Percentiles rank a stretch among this genome's conserved stretches.
These are phyloP conservation scores for Neonectria ditissima DNA, from an alignment of 2,329 filamentous ascomycete genomes.

Conservation along the genomic window DNA sequence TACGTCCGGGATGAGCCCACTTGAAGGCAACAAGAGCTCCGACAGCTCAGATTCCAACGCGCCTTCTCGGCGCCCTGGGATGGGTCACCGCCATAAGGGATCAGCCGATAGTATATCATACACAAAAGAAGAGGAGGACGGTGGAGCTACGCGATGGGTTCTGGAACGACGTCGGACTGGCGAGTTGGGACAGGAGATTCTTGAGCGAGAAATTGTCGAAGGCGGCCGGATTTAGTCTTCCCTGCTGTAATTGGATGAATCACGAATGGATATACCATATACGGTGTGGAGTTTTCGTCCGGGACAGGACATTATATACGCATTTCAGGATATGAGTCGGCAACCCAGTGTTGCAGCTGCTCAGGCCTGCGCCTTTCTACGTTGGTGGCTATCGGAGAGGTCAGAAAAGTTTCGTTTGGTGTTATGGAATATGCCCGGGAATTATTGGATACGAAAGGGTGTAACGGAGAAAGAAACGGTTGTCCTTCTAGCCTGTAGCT, in stretches of 20 bases:
- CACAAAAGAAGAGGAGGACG: constrained; percentile 72
- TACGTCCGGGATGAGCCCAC: constrained; percentile 35
- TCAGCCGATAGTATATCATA: constrained; percentile 79
- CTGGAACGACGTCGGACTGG: constrained; percentile 75
- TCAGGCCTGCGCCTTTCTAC: constrained; percentile 11
- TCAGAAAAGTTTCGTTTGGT: constrained; percentile 33
- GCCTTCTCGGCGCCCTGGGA: constrained; percentile 33
- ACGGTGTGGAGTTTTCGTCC: constrained; percentile 34
- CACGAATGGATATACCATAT: constrained; percentile 27
- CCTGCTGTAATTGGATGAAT: constrained; percentile 11
- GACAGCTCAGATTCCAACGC: constrained; percentile 28
- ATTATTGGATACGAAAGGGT: constrained; percentile 2
- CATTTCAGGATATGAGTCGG: constrained; percentile 28
- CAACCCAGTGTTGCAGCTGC: constrained; percentile 13
- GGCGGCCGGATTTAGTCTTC: constrained; percentile 60
- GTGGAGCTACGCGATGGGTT: constrained; percentile 73
- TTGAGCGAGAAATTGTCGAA: constrained; percentile 73
- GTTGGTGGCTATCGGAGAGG: constrained; percentile 5
- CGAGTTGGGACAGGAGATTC: constrained; percentile 74
- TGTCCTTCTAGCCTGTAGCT: constrained; percentile 12
- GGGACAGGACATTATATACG: constrained; percentile 31
- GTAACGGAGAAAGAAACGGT: background rate
- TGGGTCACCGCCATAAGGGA: constrained; percentile 63
- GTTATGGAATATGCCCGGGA: constrained; percentile 27
- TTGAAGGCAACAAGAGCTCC: constrained; percentile 34